phyloP scores from a whole-genome alignment of 108 stramenopile genomes.

The Nitzschia sp. region DNA sequence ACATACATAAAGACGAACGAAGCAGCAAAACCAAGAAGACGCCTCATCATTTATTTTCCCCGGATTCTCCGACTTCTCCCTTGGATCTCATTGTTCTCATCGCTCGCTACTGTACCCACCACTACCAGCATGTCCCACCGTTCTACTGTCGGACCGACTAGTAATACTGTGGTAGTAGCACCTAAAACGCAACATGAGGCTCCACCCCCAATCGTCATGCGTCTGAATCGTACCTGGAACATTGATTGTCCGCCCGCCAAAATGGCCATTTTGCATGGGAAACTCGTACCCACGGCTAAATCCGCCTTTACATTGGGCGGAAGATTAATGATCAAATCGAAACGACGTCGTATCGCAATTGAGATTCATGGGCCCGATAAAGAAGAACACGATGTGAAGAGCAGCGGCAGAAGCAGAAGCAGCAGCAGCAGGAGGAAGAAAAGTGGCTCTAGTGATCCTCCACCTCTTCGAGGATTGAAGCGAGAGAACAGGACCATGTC shows the following conservation, averaged over 20 bases:
- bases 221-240: constrained; percentile 29
- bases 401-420: neutral
- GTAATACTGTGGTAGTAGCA: too few relatives aligned
- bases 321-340: constrained; percentile 1
- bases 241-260: constrained; percentile 36
- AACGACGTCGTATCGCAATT: constrained; percentile 13
- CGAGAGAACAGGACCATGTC: neutral
- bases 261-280: constrained; percentile 15
- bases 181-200: too few relatives aligned
- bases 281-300: constrained; percentile 24
- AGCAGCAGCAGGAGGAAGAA: neutral
- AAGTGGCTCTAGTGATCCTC: neutral
- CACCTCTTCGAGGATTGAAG: neutral
- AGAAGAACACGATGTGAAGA: constrained; percentile 11
- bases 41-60: too few relatives aligned
- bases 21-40: too few relatives aligned
- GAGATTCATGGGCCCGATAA: constrained; percentile 24
- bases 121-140: too few relatives aligned
- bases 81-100: too few relatives aligned
- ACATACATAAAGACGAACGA: too few relatives aligned
- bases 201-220: neutral
- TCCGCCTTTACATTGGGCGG: constrained; percentile 3
- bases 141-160: too few relatives aligned
- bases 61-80: too few relatives aligned
- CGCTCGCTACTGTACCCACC: too few relatives aligned